phyloP scores from a whole-genome alignment of 2,329 filamentous ascomycete genomes.

The Talaromyces pinophilus region DNA sequence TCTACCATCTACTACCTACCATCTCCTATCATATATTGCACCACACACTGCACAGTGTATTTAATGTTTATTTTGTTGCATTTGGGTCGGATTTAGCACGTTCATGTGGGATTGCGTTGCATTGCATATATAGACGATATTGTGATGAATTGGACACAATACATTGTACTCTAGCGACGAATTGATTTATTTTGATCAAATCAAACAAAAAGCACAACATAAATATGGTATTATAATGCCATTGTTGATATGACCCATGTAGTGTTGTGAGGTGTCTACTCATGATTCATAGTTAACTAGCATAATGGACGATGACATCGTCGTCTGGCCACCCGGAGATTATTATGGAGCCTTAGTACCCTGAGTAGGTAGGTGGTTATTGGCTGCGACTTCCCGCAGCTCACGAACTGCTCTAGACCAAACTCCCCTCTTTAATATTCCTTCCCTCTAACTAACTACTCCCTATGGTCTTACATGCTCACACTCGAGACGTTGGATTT shows the following conservation, averaged over 20 bases:
- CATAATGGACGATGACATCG: not conserved
- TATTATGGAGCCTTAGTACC: not conserved
- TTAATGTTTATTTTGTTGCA: not conserved
- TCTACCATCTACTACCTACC: too few species aligned
- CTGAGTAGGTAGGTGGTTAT: too few species aligned
- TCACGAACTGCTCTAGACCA: not conserved
- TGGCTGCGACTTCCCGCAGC: not conserved
- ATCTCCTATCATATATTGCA: not conserved
- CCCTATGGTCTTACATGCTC: too few species aligned
- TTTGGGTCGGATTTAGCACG: slow-evolving; percentile 1
- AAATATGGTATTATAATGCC: not conserved
- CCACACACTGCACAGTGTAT: not conserved
- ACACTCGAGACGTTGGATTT: too few species aligned
- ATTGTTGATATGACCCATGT: not conserved
- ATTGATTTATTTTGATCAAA: not conserved
- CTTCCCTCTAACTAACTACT: too few species aligned
- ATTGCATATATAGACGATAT: not conserved
- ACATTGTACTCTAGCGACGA: not conserved
- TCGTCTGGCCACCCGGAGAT: not conserved
- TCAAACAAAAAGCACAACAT: not conserved
- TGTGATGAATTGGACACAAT: not conserved
- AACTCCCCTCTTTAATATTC: not conserved
- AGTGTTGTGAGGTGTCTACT: not conserved
- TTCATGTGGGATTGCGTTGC: not conserved
- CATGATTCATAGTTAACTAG: too few species aligned